Evolutionary conservation across 108 stramenopile genomes (phyloP).

Genomic region (Cyclotella sp.): DNA sequence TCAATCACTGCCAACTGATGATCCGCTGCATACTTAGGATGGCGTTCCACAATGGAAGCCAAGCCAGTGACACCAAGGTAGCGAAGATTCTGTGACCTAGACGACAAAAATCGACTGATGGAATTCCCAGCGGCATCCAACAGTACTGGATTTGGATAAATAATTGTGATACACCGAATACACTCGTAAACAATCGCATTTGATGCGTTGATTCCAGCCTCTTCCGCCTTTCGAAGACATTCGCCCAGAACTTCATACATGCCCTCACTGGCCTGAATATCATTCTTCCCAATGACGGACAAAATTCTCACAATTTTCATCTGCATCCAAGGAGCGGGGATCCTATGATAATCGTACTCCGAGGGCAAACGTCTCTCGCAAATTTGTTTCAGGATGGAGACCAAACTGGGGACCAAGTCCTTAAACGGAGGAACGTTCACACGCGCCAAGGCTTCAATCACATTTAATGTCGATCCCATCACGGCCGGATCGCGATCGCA

Average conservation of each 20-base stretch:
- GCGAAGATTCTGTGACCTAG: constrained; percentile 95
- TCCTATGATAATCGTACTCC: constrained; percentile 99
- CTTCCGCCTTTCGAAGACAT: constrained; percentile 93
- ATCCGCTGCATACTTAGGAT: constrained; percentile 96
- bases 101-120: constrained; percentile 91
- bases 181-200: constrained; percentile 99
- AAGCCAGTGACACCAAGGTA: constrained; percentile 98
- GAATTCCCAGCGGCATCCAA: constrained; percentile 96
- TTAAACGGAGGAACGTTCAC: constrained; percentile 83
- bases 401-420: constrained; percentile 93
- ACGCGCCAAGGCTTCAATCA: constrained; percentile 86
- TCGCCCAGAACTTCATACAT: constrained; percentile 98
- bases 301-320: constrained; percentile 94
- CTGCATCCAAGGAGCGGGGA: constrained; percentile 99
- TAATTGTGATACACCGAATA: constrained; percentile 92
- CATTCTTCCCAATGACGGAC: constrained; percentile 90
- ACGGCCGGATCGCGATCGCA: constrained; percentile 98
- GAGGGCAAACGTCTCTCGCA: constrained; percentile 94
- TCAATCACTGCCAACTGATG: constrained; percentile 99
- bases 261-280: constrained; percentile 77
- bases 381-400: constrained; percentile 97
- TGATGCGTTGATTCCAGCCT: constrained; percentile 98
- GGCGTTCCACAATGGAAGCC: constrained; percentile 93
- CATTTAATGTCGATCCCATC: constrained; percentile 94
- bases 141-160: constrained; percentile 96